phyloP scores from a whole-genome alignment of 2,329 filamentous ascomycete species.

The Aspergillus jensenii region DNA sequence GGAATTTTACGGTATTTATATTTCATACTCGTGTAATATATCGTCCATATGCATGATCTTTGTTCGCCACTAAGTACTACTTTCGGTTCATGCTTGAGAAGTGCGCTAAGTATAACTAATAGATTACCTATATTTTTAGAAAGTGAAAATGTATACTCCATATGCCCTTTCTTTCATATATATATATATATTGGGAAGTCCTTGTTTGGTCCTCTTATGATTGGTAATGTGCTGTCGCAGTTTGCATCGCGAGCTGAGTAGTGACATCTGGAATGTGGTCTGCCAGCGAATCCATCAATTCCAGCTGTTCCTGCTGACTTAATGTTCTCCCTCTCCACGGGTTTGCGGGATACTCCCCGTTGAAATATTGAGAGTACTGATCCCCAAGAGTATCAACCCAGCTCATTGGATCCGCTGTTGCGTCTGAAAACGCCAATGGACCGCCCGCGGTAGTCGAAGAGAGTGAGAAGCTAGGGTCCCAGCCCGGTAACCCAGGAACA shows the following conservation, averaged over 20 bases:
- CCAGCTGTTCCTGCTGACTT: slow-evolving; percentile 76
- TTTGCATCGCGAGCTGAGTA: slow-evolving; percentile 36
- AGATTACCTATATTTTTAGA: background rate
- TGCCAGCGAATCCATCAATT: slow-evolving; percentile 79
- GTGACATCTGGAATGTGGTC: slow-evolving; percentile 51
- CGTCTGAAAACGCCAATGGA: slow-evolving; percentile 36
- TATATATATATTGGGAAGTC: background rate
- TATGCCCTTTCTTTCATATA: background rate
- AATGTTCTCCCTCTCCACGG: slow-evolving; percentile 63
- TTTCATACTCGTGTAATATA: background rate
- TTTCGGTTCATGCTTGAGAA: background rate
- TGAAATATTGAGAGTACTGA: slow-evolving; percentile 49
- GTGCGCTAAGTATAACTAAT: background rate
- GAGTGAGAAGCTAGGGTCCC: slow-evolving; percentile 42
- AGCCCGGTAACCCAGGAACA: slow-evolving; percentile 41
- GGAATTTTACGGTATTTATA: slow-evolving; percentile 9
- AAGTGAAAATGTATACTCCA: background rate
- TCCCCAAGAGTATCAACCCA: slow-evolving; percentile 46
- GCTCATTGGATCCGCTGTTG: slow-evolving; percentile 39
- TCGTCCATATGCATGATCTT: background rate
- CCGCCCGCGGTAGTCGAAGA: slow-evolving; percentile 38
- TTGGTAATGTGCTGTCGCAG: slow-evolving; percentile 44
- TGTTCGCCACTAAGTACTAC: background rate
- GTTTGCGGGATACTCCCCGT: slow-evolving; percentile 46
- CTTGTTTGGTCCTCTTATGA: slow-evolving; percentile 17